A percentile compares a stretch with the other conserved stretches of the same genome.
These are phyloP conservation scores for Spencermartinsiella ligniputridi DNA, from an alignment of 1,139 yeast genomes.

Conservation along the genomic window DNA sequence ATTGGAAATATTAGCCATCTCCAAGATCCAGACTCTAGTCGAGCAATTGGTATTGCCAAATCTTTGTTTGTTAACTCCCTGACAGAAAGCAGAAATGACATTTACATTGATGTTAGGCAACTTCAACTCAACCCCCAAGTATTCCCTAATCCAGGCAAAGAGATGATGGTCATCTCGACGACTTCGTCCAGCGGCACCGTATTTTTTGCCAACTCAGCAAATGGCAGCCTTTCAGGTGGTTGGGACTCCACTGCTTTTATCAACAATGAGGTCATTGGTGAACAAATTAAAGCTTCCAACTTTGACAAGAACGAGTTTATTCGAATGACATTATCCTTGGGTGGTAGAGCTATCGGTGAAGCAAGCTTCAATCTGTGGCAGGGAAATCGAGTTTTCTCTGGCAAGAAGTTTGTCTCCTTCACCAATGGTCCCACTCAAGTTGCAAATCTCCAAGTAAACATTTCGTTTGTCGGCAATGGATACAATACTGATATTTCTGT, in stretches of 20 bases:
- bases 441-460: slow-evolving; percentile 36
- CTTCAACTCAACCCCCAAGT: slow-evolving; percentile 22
- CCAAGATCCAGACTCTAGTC: slow-evolving; percentile 32
- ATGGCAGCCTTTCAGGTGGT: slow-evolving; percentile 46
- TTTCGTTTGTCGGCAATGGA: slow-evolving; percentile 67
- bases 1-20: slow-evolving; percentile 41
- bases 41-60: slow-evolving; percentile 28
- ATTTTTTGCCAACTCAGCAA: slow-evolving; percentile 55
- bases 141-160: slow-evolving; percentile 18
- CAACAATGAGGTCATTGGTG: slow-evolving; percentile 73
- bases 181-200: slow-evolving; percentile 26
- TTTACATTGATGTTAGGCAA: slow-evolving; percentile 28
- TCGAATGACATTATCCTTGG: slow-evolving; percentile 54
- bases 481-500: slow-evolving; percentile 60
- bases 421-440: slow-evolving; percentile 21
- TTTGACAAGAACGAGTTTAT: slow-evolving; percentile 54
- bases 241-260: slow-evolving; percentile 81
- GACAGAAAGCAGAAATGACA: slow-evolving; percentile 27
- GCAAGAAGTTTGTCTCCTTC: slow-evolving; percentile 24
- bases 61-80: slow-evolving; percentile 26
- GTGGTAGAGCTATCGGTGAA: slow-evolving; percentile 60
- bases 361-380: slow-evolving; percentile 36
- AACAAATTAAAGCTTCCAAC: slow-evolving; percentile 57
- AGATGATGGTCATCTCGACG: slow-evolving; percentile 21
- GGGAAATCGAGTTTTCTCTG: slow-evolving; percentile 26